phyloP scores from a whole-genome alignment of 2,329 filamentous ascomycete species.

The Hymenoscyphus salicellus region DNA sequence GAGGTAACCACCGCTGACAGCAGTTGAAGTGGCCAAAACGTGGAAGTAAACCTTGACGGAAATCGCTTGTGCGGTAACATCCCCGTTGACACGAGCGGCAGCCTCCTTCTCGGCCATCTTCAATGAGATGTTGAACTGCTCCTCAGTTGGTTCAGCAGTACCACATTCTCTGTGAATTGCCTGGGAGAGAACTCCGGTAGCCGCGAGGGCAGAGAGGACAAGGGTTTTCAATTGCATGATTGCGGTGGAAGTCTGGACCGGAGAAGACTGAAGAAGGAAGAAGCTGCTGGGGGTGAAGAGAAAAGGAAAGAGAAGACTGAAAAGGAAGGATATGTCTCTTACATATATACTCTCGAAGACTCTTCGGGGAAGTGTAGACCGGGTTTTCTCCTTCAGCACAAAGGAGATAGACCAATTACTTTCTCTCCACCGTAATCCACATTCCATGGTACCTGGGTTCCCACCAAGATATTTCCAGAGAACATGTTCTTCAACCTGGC shows the following conservation, averaged over 20 bases:
- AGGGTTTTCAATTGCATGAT: neutral
- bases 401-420: neutral
- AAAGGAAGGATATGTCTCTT: conserved; percentile 1
- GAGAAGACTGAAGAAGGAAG: neutral
- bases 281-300: neutral
- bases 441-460: neutral
- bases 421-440: neutral
- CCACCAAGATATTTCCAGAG: neutral
- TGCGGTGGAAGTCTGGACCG: neutral
- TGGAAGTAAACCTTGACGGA: conserved; percentile 37
- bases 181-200: neutral
- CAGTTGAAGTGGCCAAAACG: conserved; percentile 31
- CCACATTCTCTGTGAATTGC: neutral
- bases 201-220: neutral
- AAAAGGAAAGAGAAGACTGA: neutral
- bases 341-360: neutral
- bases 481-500: neutral
- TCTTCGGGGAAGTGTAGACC: neutral
- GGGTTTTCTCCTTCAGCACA: neutral
- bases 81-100: neutral
- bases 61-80: conserved; percentile 22
- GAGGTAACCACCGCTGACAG: conserved; percentile 30
- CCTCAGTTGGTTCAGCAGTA: neutral
- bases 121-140: neutral
- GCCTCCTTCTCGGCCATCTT: neutral